Percentiles rank a stretch among this genome's conserved stretches.
Conservation (phyloP, 257 asterid species). For the Nicotiana attenuata region DNA sequence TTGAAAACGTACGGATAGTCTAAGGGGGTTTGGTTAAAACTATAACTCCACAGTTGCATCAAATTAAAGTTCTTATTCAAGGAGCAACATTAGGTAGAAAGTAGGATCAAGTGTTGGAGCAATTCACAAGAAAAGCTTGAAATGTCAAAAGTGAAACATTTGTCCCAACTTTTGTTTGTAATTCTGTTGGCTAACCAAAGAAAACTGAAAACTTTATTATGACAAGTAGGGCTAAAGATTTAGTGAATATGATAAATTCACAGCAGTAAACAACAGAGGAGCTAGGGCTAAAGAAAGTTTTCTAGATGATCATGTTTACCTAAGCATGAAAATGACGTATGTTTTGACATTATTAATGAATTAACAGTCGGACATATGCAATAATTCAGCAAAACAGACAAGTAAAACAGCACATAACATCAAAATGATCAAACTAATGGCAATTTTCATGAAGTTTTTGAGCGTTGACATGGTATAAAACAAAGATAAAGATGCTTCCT, state of each 20-base stretch:
- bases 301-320: neutral
- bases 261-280: neutral
- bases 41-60: neutral
- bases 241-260: neutral
- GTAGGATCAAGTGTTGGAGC: neutral
- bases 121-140: neutral
- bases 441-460: neutral
- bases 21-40: neutral
- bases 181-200: neutral
- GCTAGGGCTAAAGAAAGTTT: neutral
- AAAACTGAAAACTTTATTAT: neutral
- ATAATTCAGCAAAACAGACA: neutral
- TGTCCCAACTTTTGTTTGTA: neutral
- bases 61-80: neutral
- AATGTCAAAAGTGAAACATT: neutral
- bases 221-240: neutral
- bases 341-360: neutral
- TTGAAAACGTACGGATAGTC: neutral
- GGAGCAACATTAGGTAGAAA: neutral
- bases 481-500: neutral
- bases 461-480: neutral
- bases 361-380: neutral
- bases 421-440: neutral
- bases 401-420: neutral
- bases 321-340: neutral